Conservation (phyloP, 2,329 filamentous ascomycete genomes). For the Ophiostoma australiae region DNA sequence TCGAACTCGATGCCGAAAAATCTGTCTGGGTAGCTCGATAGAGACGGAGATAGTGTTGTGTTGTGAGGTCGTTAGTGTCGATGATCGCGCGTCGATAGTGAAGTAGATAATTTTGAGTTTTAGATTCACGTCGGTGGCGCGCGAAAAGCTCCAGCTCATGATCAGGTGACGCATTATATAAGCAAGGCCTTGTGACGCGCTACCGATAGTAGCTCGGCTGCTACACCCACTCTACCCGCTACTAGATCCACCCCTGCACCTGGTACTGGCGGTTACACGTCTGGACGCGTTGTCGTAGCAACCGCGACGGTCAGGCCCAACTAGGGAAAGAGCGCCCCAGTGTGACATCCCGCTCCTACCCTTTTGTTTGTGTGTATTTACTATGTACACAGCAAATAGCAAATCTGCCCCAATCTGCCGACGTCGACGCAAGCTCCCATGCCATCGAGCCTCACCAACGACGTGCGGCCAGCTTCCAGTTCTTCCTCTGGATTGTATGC, state of each 20-base stretch:
- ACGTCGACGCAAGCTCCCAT: conserved; percentile 21
- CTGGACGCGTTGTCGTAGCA: conserved; percentile 25
- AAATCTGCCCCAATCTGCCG: neutral
- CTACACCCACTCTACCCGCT: conserved; percentile 12
- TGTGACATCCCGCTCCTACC: conserved; percentile 19
- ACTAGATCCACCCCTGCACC: neutral
- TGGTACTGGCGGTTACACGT: neutral
- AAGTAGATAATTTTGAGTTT: neutral
- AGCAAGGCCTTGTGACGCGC: neutral
- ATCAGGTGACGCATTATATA: conserved; percentile 5
- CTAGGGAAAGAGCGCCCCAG: neutral
- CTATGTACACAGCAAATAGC: neutral
- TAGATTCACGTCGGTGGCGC: neutral
- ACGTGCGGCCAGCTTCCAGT: conserved; percentile 1
- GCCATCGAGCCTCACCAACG: conserved; percentile 22
- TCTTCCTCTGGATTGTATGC: conserved; percentile 10
- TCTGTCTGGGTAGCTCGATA: neutral
- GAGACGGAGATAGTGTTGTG: neutral
- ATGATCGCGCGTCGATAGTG: neutral
- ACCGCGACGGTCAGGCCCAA: conserved; percentile 16
- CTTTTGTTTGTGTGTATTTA: conserved; percentile 11
- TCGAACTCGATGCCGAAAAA: neutral
- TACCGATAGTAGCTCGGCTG: neutral
- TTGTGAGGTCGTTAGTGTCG: neutral
- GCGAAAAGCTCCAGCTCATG: neutral